Conservation (phyloP, 352 stramenopile genomes). For the Aphanomyces stellatus region DNA sequence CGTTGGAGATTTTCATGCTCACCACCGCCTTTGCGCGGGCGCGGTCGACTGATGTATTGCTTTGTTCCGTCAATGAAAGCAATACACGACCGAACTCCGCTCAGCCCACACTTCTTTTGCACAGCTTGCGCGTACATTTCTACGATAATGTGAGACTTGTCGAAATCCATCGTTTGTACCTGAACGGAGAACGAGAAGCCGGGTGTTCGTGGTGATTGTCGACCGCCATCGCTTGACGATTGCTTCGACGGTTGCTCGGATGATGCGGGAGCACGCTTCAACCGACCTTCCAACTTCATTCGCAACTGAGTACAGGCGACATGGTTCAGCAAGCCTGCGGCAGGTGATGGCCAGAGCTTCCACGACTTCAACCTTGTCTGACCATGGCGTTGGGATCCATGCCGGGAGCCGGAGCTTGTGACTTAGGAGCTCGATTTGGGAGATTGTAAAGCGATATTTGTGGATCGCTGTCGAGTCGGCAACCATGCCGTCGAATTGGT, state of each 20-base stretch:
- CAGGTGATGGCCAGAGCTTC: not conserved
- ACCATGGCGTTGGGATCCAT: not conserved
- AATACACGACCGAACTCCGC: no score
- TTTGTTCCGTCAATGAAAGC: conserved; percentile 19
- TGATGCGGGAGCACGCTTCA: not conserved
- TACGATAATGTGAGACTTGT: no score
- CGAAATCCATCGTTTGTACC: no score
- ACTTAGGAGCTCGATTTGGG: not conserved
- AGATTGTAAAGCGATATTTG: not conserved
- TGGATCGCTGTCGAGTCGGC: not conserved
- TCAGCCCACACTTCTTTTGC: no score
- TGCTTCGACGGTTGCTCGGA: not conserved
- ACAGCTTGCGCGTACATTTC: no score
- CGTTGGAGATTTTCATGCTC: not conserved
- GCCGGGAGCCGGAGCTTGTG: not conserved
- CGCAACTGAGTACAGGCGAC: not conserved
- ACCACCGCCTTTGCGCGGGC: not conserved
- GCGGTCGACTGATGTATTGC: conserved; percentile 5
- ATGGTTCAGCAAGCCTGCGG: not conserved
- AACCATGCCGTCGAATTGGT: not conserved
- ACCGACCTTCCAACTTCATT: not conserved
- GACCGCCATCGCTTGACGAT: no score
- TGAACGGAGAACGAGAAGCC: no score
- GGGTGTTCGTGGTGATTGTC: no score
- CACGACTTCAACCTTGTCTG: not conserved